phyloP scores from a whole-genome alignment of 192 early-diverging fungal species.

The Linnemannia hyalina region DNA sequence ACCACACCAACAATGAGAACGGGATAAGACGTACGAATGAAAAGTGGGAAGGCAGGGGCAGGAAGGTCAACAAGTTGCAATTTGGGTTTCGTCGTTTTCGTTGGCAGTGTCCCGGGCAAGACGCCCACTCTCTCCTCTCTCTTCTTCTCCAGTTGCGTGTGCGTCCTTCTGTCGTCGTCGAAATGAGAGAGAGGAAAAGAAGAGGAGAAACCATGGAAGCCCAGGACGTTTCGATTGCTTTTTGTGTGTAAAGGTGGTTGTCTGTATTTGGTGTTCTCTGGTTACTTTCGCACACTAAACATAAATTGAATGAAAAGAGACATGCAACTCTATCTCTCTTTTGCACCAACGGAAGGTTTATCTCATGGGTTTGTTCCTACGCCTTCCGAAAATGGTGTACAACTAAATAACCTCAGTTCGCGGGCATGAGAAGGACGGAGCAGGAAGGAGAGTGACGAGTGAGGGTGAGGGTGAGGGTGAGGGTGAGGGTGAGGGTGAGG shows the following conservation, averaged over 20 bases:
- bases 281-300: slow-evolving; percentile 8
- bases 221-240: neutral
- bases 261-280: neutral
- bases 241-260: too few relatives aligned
- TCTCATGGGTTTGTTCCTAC: neutral
- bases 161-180: too few relatives aligned
- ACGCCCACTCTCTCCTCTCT: neutral
- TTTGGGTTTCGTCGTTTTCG: neutral
- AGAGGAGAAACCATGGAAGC: neutral
- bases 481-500: too few relatives aligned
- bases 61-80: neutral
- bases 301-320: neutral
- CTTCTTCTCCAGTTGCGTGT: too few relatives aligned
- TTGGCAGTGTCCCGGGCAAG: neutral
- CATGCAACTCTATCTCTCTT: neutral
- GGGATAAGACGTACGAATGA: too few relatives aligned
- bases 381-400: neutral
- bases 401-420: neutral
- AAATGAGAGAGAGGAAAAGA: too few relatives aligned
- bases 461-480: too few relatives aligned
- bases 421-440: neutral
- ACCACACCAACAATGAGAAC: too few relatives aligned
- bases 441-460: neutral
- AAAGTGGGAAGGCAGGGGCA: too few relatives aligned
- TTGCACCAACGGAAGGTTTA: neutral